Evolutionary conservation across 805 yeast species (phyloP), one percentile per base, ranked within the genome.

Genomic region (Jamesozyma rosinii): DNA sequence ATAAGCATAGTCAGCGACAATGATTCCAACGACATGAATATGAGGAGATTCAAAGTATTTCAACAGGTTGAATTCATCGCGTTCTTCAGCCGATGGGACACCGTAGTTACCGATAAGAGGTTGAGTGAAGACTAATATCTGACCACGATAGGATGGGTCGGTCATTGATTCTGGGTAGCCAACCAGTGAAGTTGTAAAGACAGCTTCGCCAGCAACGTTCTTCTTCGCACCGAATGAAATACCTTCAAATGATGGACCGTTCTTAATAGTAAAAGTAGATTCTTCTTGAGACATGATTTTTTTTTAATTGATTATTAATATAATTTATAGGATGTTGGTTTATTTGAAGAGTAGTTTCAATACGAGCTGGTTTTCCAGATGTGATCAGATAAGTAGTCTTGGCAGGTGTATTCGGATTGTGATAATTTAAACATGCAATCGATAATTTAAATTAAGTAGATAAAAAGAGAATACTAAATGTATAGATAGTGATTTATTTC

Each of bases 91-190:
- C 0, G 92, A 81, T 21, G 99, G 99, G 29, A 92, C 98, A 66
- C 98, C 98, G 66, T 92, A 92, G 67, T 92, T 92, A 52, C 99
- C 99, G 57, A 92, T 87, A 60, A 92, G 74, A 19, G 98, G 98
- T 67, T 88, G 97, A 6, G 98, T 92, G 69, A 92, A 86, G 48
- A 92, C 95, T 52, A 92, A 77, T 54, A 92, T 92, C 71, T 92
- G 99, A 41, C 98, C 99, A 56, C 80, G 81, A 66, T 92, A 92
- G 5, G 97, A 88, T 32, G 99, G 99, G 66, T 92, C 98, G 19
- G 98, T 92, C 94, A 92, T 88, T 8, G 96, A 85, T 66, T 92
- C 98, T 15, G 98, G 97, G 67, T 92, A 92, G 17, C 98, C 99
- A 11, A 92, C 98, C 65, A 94, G 74, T 6, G 97, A 92, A 29